Conservation (phyloP, 2,329 filamentous ascomycete species). For the Metarhizium sp. region DNA sequence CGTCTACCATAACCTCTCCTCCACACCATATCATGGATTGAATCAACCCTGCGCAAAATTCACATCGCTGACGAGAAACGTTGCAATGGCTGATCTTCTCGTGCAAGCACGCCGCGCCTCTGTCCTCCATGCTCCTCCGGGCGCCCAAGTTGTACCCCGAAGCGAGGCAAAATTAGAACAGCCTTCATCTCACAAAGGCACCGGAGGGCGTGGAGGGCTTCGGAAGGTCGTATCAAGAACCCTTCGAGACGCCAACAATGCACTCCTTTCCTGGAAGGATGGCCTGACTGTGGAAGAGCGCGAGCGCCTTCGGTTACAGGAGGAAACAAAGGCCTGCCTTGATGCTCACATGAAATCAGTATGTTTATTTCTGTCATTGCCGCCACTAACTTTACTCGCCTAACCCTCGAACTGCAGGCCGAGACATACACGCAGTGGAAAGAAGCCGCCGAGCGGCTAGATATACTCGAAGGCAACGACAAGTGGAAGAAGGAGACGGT, state of each 20-base stretch:
- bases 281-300: slow-evolving; percentile 43
- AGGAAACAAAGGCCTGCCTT: slow-evolving; percentile 54
- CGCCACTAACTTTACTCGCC: background rate
- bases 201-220: background rate
- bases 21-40: background rate
- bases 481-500: slow-evolving; percentile 63
- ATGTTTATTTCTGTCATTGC: slow-evolving; percentile 15
- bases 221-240: slow-evolving; percentile 3
- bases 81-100: slow-evolving; percentile 5
- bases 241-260: slow-evolving; percentile 24
- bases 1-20: too few relatives aligned
- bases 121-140: background rate
- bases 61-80: background rate
- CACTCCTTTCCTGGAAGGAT: slow-evolving; percentile 40
- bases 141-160: background rate
- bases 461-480: slow-evolving; percentile 70
- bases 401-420: slow-evolving; percentile 37
- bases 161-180: background rate
- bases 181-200: background rate
- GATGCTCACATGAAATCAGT: slow-evolving; percentile 58
- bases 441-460: slow-evolving; percentile 64
- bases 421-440: slow-evolving; percentile 65
- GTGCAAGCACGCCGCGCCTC: slow-evolving; percentile 1
- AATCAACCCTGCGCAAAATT: background rate
- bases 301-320: slow-evolving; percentile 33